Base-by-base conservation (phyloP, 2,329 filamentous ascomycete genomes). In the Colletotrichum brevisporum region DNA sequence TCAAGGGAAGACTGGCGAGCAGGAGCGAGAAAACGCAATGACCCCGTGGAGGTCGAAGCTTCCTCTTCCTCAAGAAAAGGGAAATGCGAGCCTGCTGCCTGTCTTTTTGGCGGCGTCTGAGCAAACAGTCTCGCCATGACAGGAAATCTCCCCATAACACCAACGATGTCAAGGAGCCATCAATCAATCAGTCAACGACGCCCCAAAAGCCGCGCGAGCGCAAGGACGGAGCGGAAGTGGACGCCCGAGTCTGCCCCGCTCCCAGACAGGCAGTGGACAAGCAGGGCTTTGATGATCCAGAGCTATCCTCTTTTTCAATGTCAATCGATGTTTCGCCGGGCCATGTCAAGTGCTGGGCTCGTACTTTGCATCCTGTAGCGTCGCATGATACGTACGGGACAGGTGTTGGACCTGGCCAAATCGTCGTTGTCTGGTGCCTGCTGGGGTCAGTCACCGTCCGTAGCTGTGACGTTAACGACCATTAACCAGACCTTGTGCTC, bases 121-220 rank as follows among this genome's bases (percentile, higher is more conserved):
- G 48, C 36, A 50, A 53, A 43, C 24, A 50, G 41, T 5, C 31
- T 69, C 62, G 62, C 51, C 45, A 61, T 56, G 62, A 41, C 36
- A 21, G 18, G 58, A 47, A 51, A 66, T 53, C 18, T 43, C 52
- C 51, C 55, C 55, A 56, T 27, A 51, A 50, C 67, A 69, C 47
- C 52, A 51, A 56, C 62, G 56, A 52, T 45, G 62, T 66, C 67
- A 67, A 48, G 39, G 63, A 68, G 66, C 54, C 61, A 57, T 65
- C 61, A 65, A 48, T 51, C 66, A 59, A 26, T 55, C 61, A 54
- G 31, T 51, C 21, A 54, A 47, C 59, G 21, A 39, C 55, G 39
- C 24, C 51, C 41, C 41, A 45, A 50, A 50, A 26, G 57, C 58
- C 58, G 64, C 43, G 64, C 58, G 64, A 50, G 43, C 18, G 43